These are phyloP conservation scores for Phytophthora pisi DNA, from an alignment of 352 stramenopile species.

Conservation along the genomic window DNA sequence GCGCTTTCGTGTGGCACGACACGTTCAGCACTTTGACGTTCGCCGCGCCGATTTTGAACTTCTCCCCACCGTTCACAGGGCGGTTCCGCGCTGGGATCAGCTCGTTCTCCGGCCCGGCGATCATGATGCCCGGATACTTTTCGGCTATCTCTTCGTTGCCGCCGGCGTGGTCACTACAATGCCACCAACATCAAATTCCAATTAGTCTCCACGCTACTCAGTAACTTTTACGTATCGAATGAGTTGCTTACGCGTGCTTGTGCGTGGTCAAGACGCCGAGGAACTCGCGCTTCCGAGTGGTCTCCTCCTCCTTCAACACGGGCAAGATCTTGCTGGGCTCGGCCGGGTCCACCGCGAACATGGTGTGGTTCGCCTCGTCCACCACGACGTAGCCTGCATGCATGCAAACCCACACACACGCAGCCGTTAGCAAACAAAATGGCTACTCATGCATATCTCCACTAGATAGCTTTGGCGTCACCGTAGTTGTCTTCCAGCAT, in stretches of 20 bases:
- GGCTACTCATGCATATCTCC: neutral
- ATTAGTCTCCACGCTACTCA: neutral
- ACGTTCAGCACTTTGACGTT: constrained; percentile 81
- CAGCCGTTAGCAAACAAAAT: neutral
- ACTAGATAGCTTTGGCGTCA: constrained; percentile 13
- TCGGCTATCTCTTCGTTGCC: constrained; percentile 75
- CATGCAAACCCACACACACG: neutral
- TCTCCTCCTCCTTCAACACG: constrained; percentile 75
- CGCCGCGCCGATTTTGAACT: constrained; percentile 79
- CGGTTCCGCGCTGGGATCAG: constrained; percentile 77
- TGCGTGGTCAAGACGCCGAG: constrained; percentile 93
- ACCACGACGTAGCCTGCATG: constrained; percentile 74
- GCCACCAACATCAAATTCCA: neutral
- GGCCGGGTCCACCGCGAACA: constrained; percentile 80
- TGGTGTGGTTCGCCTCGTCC: constrained; percentile 83
- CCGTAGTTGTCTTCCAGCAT: constrained; percentile 89
- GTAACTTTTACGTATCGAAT: neutral
- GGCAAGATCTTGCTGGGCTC: constrained; percentile 67
- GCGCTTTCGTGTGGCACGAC: constrained; percentile 83
- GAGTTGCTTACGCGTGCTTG: constrained; percentile 82
- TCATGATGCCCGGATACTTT: constrained; percentile 68
- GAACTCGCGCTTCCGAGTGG: constrained; percentile 67
- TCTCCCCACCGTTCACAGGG: constrained; percentile 75
- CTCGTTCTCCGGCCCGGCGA: constrained; percentile 77
- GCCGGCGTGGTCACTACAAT: constrained; percentile 73